Percentiles rank a stretch among this genome's conserved stretches.
phyloP scores from a whole-genome alignment of 805 yeast species.

The Brettanomyces sp. region DNA sequence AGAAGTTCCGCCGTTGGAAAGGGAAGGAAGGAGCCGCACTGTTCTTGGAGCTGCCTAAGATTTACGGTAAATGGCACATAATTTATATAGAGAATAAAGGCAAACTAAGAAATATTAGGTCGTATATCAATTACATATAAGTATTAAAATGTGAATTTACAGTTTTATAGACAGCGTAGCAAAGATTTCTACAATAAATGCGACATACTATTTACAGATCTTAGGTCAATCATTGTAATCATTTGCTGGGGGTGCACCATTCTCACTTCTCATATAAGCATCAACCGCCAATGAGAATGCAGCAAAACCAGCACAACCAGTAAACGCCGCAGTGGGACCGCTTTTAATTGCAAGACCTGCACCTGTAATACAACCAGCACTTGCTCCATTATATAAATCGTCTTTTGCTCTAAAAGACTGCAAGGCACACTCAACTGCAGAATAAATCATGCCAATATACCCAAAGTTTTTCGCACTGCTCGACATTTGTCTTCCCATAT shows the following conservation, averaged over 20 bases:
- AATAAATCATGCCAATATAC: constrained; percentile 79
- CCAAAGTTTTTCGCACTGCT: constrained; percentile 91
- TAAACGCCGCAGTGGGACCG: constrained; percentile 84
- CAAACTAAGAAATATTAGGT: too few species aligned
- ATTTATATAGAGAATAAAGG: too few species aligned
- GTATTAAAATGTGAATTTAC: neutral
- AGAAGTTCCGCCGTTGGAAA: constrained; percentile 67
- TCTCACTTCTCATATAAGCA: constrained; percentile 75
- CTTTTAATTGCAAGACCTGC: constrained; percentile 88
- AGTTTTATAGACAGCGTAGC: neutral
- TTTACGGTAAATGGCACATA: too few species aligned
- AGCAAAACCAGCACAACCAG: constrained; percentile 98
- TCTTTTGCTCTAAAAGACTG: constrained; percentile 83
- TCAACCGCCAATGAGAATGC: constrained; percentile 89
- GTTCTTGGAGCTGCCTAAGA: neutral
- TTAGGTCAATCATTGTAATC: constrained; percentile 62
- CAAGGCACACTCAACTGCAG: constrained; percentile 87
- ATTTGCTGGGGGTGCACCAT: constrained; percentile 72
- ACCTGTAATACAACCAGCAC: constrained; percentile 95
- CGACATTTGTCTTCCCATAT: constrained; percentile 86
- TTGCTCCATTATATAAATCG: constrained; percentile 84
- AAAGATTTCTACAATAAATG: neutral
- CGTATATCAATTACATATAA: neutral
- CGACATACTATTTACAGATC: neutral
- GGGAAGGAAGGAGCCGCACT: constrained; percentile 47